These are phyloP conservation scores for Irpex sp. DNA, from an alignment of 1,284 basidiomycete genomes.

Conservation along the genomic window DNA sequence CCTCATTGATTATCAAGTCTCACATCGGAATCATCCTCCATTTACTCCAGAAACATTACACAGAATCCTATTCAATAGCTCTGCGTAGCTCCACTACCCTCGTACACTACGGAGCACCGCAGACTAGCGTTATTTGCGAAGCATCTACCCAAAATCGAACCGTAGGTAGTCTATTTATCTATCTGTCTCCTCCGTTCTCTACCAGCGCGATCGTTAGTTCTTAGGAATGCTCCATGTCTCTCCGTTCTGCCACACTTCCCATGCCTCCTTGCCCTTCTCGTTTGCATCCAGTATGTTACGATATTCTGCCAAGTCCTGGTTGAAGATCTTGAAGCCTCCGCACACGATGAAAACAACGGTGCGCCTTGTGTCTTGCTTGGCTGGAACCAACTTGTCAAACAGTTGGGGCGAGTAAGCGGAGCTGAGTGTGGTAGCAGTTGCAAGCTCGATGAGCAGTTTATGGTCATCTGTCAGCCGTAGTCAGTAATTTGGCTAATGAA, in stretches of 20 bases:
- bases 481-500: not conserved
- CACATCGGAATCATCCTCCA: too few relatives aligned
- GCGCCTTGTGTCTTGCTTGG: constrained; percentile 16
- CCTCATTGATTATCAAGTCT: not conserved
- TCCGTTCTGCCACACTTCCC: constrained; percentile 37
- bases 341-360: constrained; percentile 62
- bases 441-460: constrained; percentile 65
- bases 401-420: constrained; percentile 55
- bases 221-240: constrained; percentile 25
- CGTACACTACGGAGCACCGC: too few relatives aligned
- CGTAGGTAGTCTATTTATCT: not conserved
- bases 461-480: constrained; percentile 53
- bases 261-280: constrained; percentile 19
- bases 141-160: not conserved
- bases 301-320: constrained; percentile 47
- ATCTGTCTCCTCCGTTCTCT: not conserved
- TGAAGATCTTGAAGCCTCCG: constrained; percentile 64
- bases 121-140: too few relatives aligned
- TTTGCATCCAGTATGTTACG: constrained; percentile 32
- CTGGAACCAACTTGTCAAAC: constrained; percentile 46
- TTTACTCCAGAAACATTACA: too few relatives aligned
- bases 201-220: constrained; percentile 4
- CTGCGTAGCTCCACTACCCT: too few relatives aligned
- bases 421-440: constrained; percentile 62
- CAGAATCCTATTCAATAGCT: too few relatives aligned